Conservation (phyloP, 306 rosid species). For the Cyclanthera cordifolia region DNA sequence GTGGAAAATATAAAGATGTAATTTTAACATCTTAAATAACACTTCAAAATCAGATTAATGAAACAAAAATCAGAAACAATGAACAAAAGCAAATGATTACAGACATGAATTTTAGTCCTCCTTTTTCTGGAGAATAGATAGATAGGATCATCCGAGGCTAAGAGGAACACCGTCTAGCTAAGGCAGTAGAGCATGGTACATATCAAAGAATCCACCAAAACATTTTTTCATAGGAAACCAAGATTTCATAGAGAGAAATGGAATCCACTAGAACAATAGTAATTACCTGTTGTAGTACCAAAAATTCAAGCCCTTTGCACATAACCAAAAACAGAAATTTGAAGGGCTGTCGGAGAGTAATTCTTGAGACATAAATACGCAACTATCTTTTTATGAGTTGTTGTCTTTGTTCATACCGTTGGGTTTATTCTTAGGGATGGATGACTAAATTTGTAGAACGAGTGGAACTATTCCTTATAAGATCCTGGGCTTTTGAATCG, state of each 20-base stretch:
- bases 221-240: no score
- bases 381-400: not conserved
- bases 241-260: no score
- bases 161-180: not conserved
- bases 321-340: not conserved
- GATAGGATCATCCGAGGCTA: not conserved
- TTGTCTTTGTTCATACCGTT: not conserved
- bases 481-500: not conserved
- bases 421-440: not conserved
- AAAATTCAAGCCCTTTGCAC: not conserved
- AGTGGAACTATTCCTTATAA: not conserved
- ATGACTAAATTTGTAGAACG: not conserved
- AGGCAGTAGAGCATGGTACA: not conserved
- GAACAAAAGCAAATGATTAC: no score
- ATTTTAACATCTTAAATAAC: no score
- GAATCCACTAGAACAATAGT: not conserved
- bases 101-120: no score
- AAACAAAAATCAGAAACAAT: no score
- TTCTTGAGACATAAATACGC: not conserved
- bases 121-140: no score
- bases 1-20: no score
- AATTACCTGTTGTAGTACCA: not conserved
- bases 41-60: no score
- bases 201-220: not conserved
- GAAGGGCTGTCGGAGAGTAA: no score